Evolutionary conservation across 2,329 filamentous ascomycete species (phyloP).

Genomic region (Apiospora phragmitis): DNA sequence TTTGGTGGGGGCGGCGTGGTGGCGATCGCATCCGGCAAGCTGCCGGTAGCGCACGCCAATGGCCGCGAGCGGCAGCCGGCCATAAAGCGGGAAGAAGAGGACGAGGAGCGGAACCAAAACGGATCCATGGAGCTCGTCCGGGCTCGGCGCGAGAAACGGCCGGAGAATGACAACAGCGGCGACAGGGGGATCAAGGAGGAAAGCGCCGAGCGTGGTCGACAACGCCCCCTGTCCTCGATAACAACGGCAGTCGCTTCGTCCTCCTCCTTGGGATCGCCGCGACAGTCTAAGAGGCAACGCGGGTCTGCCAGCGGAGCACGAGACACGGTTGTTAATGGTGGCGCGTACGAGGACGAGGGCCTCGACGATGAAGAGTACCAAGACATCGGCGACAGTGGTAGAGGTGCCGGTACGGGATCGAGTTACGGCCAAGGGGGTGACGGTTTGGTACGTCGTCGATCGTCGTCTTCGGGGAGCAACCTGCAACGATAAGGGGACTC

Average conservation of each 20-base stretch:
- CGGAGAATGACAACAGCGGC: background rate
- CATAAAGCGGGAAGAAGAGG: constrained; percentile 7
- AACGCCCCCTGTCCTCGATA: background rate
- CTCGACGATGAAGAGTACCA: background rate
- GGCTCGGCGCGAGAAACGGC: background rate
- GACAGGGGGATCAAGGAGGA: constrained; percentile 12
- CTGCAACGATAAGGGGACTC: background rate
- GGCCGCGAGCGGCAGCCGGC: background rate
- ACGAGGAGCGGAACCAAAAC: background rate
- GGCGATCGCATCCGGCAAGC: background rate
- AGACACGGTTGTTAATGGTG: background rate
- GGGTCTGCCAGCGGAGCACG: constrained; percentile 4
- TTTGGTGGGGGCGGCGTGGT: background rate
- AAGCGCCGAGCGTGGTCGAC: constrained; percentile 9
- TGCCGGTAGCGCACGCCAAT: background rate
- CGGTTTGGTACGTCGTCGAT: background rate
- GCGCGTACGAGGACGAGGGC: background rate
- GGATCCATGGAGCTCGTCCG: background rate
- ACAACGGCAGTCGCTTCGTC: background rate
- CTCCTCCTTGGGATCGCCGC: background rate
- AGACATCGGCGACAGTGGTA: background rate
- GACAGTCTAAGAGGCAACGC: constrained; percentile 1
- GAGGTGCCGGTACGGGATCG: background rate
- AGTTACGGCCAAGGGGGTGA: background rate
- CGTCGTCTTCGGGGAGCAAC: background rate